Conservation (phyloP, 2,329 filamentous ascomycete genomes). For the Podosphaera xanthii region DNA sequence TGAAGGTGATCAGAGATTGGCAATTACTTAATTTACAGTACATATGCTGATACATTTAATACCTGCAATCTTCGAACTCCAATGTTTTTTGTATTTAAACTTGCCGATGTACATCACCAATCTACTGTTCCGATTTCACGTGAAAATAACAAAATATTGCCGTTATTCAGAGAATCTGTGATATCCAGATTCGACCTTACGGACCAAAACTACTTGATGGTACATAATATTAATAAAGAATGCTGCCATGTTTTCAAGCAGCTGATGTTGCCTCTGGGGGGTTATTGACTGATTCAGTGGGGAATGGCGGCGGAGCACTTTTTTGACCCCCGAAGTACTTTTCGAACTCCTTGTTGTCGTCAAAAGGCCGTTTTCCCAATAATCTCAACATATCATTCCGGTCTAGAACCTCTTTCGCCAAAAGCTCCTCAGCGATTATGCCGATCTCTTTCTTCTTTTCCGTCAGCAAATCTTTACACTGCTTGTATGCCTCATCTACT, state of each 20-base stretch:
- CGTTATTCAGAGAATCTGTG: no score
- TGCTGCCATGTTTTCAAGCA: background rate
- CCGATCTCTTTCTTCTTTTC: constrained; percentile 78
- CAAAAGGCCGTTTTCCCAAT: constrained; percentile 63
- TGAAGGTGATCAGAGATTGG: no score
- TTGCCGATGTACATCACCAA: no score
- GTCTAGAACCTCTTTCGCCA: constrained; percentile 75
- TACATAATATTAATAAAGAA: background rate
- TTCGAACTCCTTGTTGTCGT: constrained; percentile 64
- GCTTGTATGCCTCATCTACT: constrained; percentile 75
- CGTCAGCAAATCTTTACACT: constrained; percentile 62
- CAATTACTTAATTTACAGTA: no score
- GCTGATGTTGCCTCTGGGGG: constrained; percentile 5
- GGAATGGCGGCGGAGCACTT: constrained; percentile 34
- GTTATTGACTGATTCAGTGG: constrained; percentile 18
- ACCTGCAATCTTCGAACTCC: no score
- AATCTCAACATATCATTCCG: constrained; percentile 83
- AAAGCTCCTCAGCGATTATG: constrained; percentile 74
- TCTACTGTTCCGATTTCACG: no score
- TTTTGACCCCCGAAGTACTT: constrained; percentile 60
- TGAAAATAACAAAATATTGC: no score
- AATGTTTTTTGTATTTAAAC: no score
- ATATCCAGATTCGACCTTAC: no score
- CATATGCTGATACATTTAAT: no score
- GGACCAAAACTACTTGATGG: no score